Conservation (phyloP, 140 eudicot genomes). For the Senecio squalidus region DNA sequence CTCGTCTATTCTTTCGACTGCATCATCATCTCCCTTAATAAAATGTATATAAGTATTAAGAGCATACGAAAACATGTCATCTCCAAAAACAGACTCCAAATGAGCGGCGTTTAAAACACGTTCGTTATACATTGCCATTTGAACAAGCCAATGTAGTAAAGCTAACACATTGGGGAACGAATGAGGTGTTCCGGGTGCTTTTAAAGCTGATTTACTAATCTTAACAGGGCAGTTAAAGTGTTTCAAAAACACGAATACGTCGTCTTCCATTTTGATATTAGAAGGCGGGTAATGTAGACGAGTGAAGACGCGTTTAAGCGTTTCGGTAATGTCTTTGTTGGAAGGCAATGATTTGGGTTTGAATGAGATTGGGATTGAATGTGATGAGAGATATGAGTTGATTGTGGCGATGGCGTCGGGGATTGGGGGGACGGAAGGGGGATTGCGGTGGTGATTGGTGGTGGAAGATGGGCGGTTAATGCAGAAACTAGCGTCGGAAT, state of each 20-base stretch:
- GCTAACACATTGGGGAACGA: constrained; percentile 64
- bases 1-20: constrained; percentile 41
- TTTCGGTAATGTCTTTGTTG: constrained; percentile 58
- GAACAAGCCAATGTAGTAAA: constrained; percentile 81
- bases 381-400: constrained; percentile 57
- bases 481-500: constrained; percentile 86
- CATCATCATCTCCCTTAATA: constrained; percentile 74
- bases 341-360: constrained; percentile 66
- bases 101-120: constrained; percentile 22
- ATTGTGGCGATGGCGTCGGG: constrained; percentile 48
- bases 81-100: constrained; percentile 6
- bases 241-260: constrained; percentile 36
- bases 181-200: constrained; percentile 91
- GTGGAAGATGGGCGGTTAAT: constrained; percentile 69
- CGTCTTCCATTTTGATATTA: constrained; percentile 62
- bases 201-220: constrained; percentile 64
- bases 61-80: constrained; percentile 27
- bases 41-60: constrained; percentile 41
- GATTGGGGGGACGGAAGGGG: constrained; percentile 28
- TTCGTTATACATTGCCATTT: constrained; percentile 44
- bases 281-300: constrained; percentile 38
- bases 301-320: constrained; percentile 48
- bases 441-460: constrained; percentile 32
- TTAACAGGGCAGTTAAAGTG: constrained; percentile 60
- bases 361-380: constrained; percentile 32